Conservation (phyloP, 768 basidiomycete genomes). For the Strobilomyces echinocephalus region DNA sequence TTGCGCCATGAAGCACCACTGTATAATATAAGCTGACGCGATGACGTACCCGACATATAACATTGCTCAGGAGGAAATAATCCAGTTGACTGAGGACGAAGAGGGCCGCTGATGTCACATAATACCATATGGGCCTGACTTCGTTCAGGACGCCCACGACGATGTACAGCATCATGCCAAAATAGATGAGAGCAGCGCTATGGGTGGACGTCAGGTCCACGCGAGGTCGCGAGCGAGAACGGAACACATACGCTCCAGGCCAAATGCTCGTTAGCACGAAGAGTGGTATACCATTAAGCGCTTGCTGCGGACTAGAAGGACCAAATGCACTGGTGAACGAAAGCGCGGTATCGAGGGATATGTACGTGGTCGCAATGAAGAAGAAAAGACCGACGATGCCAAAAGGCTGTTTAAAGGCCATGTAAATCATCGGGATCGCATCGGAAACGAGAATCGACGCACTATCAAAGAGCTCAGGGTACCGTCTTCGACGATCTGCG, state of each 20-base stretch:
- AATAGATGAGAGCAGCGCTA: conserved; percentile 66
- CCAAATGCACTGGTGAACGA: conserved; percentile 59
- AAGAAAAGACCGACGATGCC: conserved; percentile 50
- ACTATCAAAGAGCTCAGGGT: conserved; percentile 67
- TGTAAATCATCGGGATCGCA: background rate
- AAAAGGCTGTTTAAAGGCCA: conserved; percentile 48
- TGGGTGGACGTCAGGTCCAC: conserved; percentile 1
- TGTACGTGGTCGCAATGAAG: conserved; percentile 73
- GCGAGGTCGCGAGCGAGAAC: background rate
- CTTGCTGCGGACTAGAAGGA: conserved; percentile 49
- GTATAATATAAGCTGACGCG: background rate
- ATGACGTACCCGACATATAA: conserved; percentile 62
- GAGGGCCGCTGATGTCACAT: conserved; percentile 64
- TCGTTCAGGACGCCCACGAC: conserved; percentile 75
- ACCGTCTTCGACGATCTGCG: conserved; percentile 93
- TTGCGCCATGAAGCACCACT: conserved; percentile 8
- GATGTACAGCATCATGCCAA: conserved; percentile 75
- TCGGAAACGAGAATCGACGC: conserved; percentile 23
- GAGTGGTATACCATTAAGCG: conserved; percentile 63
- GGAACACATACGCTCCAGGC: conserved; percentile 61
- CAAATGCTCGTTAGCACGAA: conserved; percentile 80
- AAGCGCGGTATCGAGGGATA: conserved; percentile 77
- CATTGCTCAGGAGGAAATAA: conserved; percentile 74
- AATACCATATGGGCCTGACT: conserved; percentile 73
- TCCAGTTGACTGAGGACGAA: conserved; percentile 80